Base-by-base conservation (phyloP, 1,284 basidiomycete species). In the Ganoderma boninense region DNA sequence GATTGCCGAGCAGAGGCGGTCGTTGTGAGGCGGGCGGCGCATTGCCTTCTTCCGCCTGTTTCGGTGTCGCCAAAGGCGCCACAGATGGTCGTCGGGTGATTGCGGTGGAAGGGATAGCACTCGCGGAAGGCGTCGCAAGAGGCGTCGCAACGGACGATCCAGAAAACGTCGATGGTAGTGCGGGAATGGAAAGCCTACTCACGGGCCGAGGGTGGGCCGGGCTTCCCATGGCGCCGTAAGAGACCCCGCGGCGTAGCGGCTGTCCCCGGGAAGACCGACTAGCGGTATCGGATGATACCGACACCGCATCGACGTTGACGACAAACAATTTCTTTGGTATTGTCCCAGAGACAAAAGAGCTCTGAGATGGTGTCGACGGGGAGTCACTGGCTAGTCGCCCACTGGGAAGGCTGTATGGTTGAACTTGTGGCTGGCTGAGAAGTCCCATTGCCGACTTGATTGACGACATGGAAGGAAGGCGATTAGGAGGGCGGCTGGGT, bases 371-470 rank as follows among this genome's bases (percentile, higher is more conserved):
- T 7, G 46, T 71, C 63, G 23, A 73, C 60, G 32, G 70, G 14
- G 64, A 63, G 5, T 69, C 62, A 63, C 71, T 74, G 16, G 67
- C 43, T 14, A 74, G 65, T 5, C 71, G 70, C 2, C 32, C 43
- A 18, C 66, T 68, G 1, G 69, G 40, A 46, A 60, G 61, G 20
- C 40, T 62, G 38, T 76, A 63, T n/a, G 59, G 29, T 18, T 59
- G 67, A 20, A 72, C n/a, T 13, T 77, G 68, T 18, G 46, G n/a
- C 20, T 62, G 66, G 26, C 70, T 38, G 13, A 79, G 68, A n/a
- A 79, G 69, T 14, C 67, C 69, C 3, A 74, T 78, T 26, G 69
- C 65, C 5, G 78, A 77, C 57, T 71, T 69, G 20, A 67, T 23
- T 26, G 77, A 78, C 18, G 70, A 63, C 32, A 75, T 57, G 20